Conservation (phyloP, 768 basidiomycete species). For the Leccinum disarticulatum region DNA sequence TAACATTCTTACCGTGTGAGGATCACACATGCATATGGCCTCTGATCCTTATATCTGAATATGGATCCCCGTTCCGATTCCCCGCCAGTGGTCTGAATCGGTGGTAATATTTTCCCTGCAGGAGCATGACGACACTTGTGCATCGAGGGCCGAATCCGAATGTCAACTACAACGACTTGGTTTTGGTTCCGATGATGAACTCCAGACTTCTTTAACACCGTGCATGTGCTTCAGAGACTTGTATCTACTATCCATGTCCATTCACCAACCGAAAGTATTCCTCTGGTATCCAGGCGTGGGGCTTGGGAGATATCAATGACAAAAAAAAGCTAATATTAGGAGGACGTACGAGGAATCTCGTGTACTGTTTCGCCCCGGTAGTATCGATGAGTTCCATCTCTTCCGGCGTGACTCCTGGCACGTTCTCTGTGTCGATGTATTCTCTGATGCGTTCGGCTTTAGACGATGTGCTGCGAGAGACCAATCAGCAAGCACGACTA, state of each 20-base stretch:
- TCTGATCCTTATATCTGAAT: too few relatives aligned
- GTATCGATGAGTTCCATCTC: slow-evolving; percentile 29
- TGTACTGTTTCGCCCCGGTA: slow-evolving; percentile 22
- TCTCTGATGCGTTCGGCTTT: slow-evolving; percentile 34
- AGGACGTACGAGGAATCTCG: slow-evolving; percentile 28
- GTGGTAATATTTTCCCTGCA: neutral
- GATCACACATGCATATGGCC: neutral
- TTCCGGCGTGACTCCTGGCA: slow-evolving; percentile 27
- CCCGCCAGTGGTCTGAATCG: too few relatives aligned
- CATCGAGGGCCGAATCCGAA: too few relatives aligned
- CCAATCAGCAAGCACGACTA: neutral
- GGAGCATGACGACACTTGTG: neutral
- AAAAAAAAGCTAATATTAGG: neutral
- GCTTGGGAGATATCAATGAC: neutral
- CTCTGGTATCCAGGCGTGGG: neutral
- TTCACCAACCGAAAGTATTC: too few relatives aligned
- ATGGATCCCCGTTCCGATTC: too few relatives aligned
- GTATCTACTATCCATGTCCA: neutral
- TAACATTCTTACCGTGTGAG: neutral
- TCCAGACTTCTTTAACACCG: neutral
- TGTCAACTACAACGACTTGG: neutral
- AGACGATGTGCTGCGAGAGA: slow-evolving; percentile 30
- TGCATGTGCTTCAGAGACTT: neutral
- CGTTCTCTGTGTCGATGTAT: slow-evolving; percentile 30
- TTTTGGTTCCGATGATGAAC: neutral